Evolutionary conservation across 805 yeast genomes (phyloP), one percentile per base, ranked within the genome.

Genomic region (Sugiyamaella smithiae): DNA sequence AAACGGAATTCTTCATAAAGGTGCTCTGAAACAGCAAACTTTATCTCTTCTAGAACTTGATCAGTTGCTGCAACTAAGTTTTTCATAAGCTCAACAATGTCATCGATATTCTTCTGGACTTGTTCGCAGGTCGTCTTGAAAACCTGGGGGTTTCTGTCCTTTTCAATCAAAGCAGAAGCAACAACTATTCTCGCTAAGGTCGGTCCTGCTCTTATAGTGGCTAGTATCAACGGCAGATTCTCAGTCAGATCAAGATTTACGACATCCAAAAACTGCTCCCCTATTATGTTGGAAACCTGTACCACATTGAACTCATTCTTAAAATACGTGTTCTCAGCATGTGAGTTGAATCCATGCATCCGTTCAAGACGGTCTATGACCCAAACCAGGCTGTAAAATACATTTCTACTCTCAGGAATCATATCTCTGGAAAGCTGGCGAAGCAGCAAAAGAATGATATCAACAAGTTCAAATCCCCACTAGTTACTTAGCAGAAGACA

Each of bases 11-110:
- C 77, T 22, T 77, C 65, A 57, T 82, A 87, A 50, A 82, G 67
- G 20, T 76, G 74, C 48, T 83, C 85, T 51, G 85, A 62, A 24
- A 86, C 64, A 28, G 77, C 65, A n/a, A 79, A 67, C 64, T 85
- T 93, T 9, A 55, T 32, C 9, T 51, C 56, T 3, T 50, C 46
- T 17, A 50, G 40, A 12, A 33, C 43, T 9, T 35, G 25, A 14
- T 50, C 56, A 14, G 16, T 20, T 33, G 46, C 17, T 37, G 40
- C n/a, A n/a, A 22, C 7, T 44, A 42, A 19, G 51, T 26, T 28
- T 40, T 51, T 53, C 22, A 50, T 33, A 1, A 50, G 45, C 11
- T 51, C 57, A 11, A 49, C 53, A 32, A 55, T 40, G n/a, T 50
- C 45, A 20, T 49, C 46, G 32, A 57, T 14, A 9, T 33, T 37